Conservation (phyloP, 2,329 filamentous ascomycete genomes). For the Monilinia vaccinii-corymbosi region DNA sequence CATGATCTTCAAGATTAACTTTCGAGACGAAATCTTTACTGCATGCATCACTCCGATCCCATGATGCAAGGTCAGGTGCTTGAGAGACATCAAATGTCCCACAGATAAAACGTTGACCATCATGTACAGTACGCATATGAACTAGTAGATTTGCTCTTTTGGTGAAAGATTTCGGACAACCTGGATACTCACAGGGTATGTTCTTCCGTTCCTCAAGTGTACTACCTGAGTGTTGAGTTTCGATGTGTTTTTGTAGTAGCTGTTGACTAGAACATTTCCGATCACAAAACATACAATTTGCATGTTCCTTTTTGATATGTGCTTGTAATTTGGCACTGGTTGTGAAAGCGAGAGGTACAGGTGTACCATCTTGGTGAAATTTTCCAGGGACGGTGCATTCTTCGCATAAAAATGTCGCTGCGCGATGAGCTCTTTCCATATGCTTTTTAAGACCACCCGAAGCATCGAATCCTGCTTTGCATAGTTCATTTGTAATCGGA, state of each 20-base stretch:
- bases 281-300: conserved; percentile 68
- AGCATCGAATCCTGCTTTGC: conserved; percentile 64
- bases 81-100: conserved; percentile 54
- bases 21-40: conserved; percentile 70
- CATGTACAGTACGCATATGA: conserved; percentile 69
- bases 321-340: conserved; percentile 62
- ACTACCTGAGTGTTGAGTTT: conserved; percentile 62
- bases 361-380: conserved; percentile 32
- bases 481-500: conserved; percentile 43
- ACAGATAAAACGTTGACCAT: conserved; percentile 71
- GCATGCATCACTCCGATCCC: conserved; percentile 61
- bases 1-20: conserved; percentile 70
- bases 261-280: conserved; percentile 56
- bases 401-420: conserved; percentile 63
- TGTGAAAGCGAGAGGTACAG: conserved; percentile 51
- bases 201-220: conserved; percentile 54
- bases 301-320: conserved; percentile 66
- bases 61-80: conserved; percentile 50
- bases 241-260: conserved; percentile 67
- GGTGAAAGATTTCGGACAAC: conserved; percentile 70
- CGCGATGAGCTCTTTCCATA: conserved; percentile 56
- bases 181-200: conserved; percentile 55
- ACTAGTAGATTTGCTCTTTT: conserved; percentile 74
- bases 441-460: conserved; percentile 64
- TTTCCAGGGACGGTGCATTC: conserved; percentile 46